These are phyloP conservation scores for Scleromitrula shiraiana DNA, from an alignment of 2,329 filamentous ascomycete species.

Conservation along the genomic window DNA sequence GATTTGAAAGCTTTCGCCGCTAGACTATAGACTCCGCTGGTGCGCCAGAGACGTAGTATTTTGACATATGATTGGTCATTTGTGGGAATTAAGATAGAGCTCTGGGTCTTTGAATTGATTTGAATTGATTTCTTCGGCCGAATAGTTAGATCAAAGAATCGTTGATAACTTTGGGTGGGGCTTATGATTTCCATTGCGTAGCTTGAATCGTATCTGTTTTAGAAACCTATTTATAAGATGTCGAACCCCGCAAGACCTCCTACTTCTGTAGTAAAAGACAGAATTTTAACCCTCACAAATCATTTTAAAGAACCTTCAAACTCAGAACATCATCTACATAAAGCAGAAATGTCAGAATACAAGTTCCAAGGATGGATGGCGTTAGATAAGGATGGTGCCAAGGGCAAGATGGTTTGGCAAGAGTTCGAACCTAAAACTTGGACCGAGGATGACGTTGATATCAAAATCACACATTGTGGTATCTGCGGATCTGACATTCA, in stretches of 20 bases:
- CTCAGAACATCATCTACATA: slow-evolving; percentile 14
- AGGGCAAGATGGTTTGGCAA: slow-evolving; percentile 31
- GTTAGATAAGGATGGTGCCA: slow-evolving; percentile 25
- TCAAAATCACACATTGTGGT: slow-evolving; percentile 43
- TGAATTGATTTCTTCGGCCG: too few relatives aligned
- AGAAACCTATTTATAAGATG: slow-evolving; percentile 12
- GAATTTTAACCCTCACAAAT: slow-evolving; percentile 14
- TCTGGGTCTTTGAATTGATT: too few relatives aligned
- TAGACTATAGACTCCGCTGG: too few relatives aligned
- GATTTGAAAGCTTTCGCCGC: too few relatives aligned
- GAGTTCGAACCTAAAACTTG: slow-evolving; percentile 40
- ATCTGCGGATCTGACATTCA: slow-evolving; percentile 37
- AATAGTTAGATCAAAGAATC: too few relatives aligned
- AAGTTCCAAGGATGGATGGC: slow-evolving; percentile 34
- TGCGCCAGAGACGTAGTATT: too few relatives aligned
- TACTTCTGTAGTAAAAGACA: slow-evolving; percentile 17
- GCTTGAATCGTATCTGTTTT: neutral
- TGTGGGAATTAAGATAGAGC: too few relatives aligned
- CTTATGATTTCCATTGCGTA: neutral
- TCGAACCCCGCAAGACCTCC: slow-evolving; percentile 15
- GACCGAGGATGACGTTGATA: slow-evolving; percentile 44
- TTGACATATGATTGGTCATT: too few relatives aligned
- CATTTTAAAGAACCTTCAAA: slow-evolving; percentile 22
- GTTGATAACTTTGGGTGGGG: too few relatives aligned
- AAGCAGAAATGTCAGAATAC: slow-evolving; percentile 25